These are phyloP conservation scores for Colletotrichum sp. DNA, from an alignment of 2,329 filamentous ascomycete genomes.

Conservation along the genomic window DNA sequence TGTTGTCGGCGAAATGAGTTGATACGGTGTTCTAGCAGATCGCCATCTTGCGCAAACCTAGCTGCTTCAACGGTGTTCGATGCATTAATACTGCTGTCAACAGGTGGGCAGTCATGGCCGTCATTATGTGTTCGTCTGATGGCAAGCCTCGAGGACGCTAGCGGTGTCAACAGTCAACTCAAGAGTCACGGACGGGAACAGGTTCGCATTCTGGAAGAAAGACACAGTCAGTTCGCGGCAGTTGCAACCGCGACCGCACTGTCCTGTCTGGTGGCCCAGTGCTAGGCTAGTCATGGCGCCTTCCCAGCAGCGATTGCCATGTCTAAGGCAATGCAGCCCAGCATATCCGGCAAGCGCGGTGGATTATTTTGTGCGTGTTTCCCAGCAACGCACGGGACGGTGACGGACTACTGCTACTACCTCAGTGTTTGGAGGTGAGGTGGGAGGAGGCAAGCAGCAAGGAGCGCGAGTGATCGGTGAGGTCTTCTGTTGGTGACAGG, in stretches of 20 bases:
- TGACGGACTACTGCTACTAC: not conserved
- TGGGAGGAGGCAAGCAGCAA: not conserved
- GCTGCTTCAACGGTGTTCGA: not conserved
- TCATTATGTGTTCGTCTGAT: constrained; percentile 6
- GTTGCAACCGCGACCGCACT: not conserved
- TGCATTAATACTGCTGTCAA: not conserved
- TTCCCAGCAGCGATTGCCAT: not conserved
- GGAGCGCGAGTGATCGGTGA: not conserved
- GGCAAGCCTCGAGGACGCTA: not conserved
- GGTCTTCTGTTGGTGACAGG: not conserved
- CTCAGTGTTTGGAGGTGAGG: not conserved
- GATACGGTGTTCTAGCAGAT: constrained; percentile 10
- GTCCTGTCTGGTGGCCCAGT: not conserved
- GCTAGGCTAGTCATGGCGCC: constrained; percentile 4
- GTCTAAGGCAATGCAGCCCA: not conserved
- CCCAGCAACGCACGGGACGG: constrained; percentile 12
- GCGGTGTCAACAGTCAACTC: not conserved
- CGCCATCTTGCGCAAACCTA: not conserved
- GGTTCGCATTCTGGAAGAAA: not conserved
- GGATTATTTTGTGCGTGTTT: constrained; percentile 13
- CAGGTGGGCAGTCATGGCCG: not conserved
- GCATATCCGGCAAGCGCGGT: not conserved
- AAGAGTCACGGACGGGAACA: not conserved
- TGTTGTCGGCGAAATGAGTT: not conserved
- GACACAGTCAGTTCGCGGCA: not conserved